phyloP scores from a whole-genome alignment of 2,329 filamentous ascomycete species.

The Leptographium wingfieldii region DNA sequence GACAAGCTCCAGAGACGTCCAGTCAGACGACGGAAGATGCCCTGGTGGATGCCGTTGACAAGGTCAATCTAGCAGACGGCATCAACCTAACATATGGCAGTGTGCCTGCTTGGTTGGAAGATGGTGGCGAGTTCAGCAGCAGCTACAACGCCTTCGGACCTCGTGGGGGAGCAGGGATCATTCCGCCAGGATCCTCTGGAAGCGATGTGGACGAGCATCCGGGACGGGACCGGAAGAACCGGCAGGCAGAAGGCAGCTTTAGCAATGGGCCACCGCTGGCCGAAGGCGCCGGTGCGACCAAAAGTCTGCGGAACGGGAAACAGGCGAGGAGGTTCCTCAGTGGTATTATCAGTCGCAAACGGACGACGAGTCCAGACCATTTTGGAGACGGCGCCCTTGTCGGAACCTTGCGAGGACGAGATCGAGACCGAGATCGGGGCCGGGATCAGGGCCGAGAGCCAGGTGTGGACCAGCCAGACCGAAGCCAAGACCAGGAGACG shows the following conservation, averaged over 20 bases:
- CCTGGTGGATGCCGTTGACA: slow-evolving; percentile 36
- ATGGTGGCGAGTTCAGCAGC: not conserved
- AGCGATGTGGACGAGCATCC: slow-evolving; percentile 29
- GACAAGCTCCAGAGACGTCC: slow-evolving; percentile 22
- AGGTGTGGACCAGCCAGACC: not conserved
- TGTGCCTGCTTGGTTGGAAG: slow-evolving; percentile 8
- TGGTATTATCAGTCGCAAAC: slow-evolving; percentile 25
- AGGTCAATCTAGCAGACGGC: slow-evolving; percentile 25
- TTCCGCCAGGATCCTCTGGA: slow-evolving; percentile 36
- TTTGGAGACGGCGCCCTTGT: not conserved
- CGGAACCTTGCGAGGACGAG: not conserved
- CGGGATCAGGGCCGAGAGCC: not conserved
- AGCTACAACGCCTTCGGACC: not conserved
- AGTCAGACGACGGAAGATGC: slow-evolving; percentile 17
- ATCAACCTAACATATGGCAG: slow-evolving; percentile 24
- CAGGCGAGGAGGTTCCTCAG: slow-evolving; percentile 29
- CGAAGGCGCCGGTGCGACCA: slow-evolving; percentile 22
- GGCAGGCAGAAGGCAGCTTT: slow-evolving; percentile 12
- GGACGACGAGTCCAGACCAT: slow-evolving; percentile 17
- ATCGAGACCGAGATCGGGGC: not conserved
- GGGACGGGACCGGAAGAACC: slow-evolving; percentile 14
- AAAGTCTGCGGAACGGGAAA: slow-evolving; percentile 24
- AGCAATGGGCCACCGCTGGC: slow-evolving; percentile 13
- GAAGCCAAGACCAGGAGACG: not conserved
- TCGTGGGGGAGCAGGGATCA: not conserved